Evolutionary conservation across 768 basidiomycete species (phyloP), one percentile per base, ranked within the genome.

Genomic region (Lentinula raphanica): DNA sequence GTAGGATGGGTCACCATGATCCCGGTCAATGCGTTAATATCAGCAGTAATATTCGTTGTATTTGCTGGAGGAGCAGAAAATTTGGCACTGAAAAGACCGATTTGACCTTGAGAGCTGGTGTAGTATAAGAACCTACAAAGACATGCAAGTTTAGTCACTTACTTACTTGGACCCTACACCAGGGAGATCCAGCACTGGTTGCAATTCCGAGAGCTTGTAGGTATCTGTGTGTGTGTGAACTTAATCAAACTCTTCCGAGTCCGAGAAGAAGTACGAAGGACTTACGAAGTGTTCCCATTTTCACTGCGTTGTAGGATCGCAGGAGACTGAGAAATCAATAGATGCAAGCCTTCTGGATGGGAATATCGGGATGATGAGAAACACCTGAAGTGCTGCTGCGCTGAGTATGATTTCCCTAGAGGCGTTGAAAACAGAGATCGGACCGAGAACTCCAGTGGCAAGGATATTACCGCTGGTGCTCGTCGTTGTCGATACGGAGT

Each of bases 91-190:
- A 50, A 54, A 25, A 63, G 58, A 1, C 59, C 56, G 2, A 58
- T 49, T 25, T 59, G 58, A 31, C 61, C 63, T 28, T 63, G 63
- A 51, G 61, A 61, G 38, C 62, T 63, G 28, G 6, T n/a, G n/a
- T n/a, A n/a, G n/a, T n/a, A n/a, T n/a, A n/a, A n/a, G n/a, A n/a
- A n/a, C n/a, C n/a, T n/a, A n/a, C n/a, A n/a, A n/a, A n/a, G n/a
- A n/a, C n/a, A n/a, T n/a, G n/a, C n/a, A n/a, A n/a, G n/a, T n/a
- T n/a, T n/a, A n/a, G n/a, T n/a, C n/a, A n/a, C n/a, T n/a, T n/a
- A n/a, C n/a, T n/a, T n/a, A n/a, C n/a, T n/a, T n/a, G n/a, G n/a
- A n/a, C n/a, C n/a, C n/a, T n/a, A n/a, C n/a, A n/a, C n/a, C n/a
- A n/a, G n/a, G n/a, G n/a, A n/a, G n/a, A n/a, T n/a, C n/a, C n/a